Evolutionary conservation across 371 early-diverging fungal genomes (phyloP), one percentile per base, ranked within the genome.

Genomic region (Thermomucor indicae-seudaticae): DNA sequence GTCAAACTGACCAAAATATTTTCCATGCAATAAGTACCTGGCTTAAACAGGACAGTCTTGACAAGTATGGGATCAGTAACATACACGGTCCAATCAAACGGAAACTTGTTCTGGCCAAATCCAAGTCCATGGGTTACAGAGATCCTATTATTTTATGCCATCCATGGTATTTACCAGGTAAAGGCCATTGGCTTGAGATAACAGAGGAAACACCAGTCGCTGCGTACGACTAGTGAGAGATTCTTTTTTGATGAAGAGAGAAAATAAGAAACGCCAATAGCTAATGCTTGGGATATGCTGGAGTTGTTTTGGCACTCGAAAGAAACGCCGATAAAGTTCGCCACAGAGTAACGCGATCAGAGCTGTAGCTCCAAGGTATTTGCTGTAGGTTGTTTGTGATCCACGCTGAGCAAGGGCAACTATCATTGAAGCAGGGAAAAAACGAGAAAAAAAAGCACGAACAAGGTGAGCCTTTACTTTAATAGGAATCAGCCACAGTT

Each of bases 11-110:
- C 29, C 17, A 6, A 25, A 16, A 10, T 11, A 6, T 35, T 50
- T 10, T 8, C 17, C 20, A 32, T 16, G 6, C n/a, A 2, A 29
- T 39, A 40, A 12, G 4, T 61, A 68, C 72, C 64, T 57, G 68
- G 48, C 47, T 65, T 63, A 28, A 68, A 38, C 8, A 72, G 44
- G 4, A 72, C 4, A 7, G 19, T 46, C 19, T 45, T 57, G 11
- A 62, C 66, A n/a, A 54, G 43, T 6, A 51, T 44, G 4, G 72
- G 66, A 12, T 72, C 51, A 5, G 69, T 46, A 4, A 72, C 40
- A 28, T 45, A 50, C 2, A 72, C 34, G 2, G 61, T 62, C 72
- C 72, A 72, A 17, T 31, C 29, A 27, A 61, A 47, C 3, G 68
- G 62, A 6, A 62, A 32, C 22, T 56, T 48, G 11, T 30, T 46